A percentile compares a stretch with the other conserved stretches of the same genome.
Conservation (phyloP, 176 grass and related monocot genomes). For the Typha latifolia region DNA sequence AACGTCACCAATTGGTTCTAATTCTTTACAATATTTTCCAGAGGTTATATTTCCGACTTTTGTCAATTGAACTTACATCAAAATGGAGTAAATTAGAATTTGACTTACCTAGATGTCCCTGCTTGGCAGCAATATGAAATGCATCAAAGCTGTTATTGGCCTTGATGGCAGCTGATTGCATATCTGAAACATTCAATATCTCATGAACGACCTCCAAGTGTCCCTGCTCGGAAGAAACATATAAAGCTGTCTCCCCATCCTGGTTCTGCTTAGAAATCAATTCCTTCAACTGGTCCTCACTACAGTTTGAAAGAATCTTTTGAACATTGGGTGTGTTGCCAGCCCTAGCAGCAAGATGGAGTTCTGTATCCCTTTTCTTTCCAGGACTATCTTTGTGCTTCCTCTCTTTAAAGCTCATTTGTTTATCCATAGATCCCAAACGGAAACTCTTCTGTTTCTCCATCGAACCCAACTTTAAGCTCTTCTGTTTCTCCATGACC, state of each 20-base stretch:
- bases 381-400: slow-evolving; percentile 69
- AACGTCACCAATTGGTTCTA: too few species aligned
- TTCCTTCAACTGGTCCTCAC: slow-evolving; percentile 33
- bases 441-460: slow-evolving; percentile 71
- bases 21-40: too few species aligned
- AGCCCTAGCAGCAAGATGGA: slow-evolving; percentile 82
- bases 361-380: slow-evolving; percentile 57
- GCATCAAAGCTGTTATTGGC: slow-evolving; percentile 74
- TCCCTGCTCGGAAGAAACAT: slow-evolving; percentile 71
- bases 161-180: slow-evolving; percentile 62
- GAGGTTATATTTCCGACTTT: too few species aligned
- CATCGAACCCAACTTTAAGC: slow-evolving; percentile 23
- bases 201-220: slow-evolving; percentile 67
- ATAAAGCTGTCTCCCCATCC: slow-evolving; percentile 74
- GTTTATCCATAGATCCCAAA: slow-evolving; percentile 9
- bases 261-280: slow-evolving; percentile 50
- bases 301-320: slow-evolving; percentile 52
- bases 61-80: too few species aligned
- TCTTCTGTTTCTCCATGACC: slow-evolving; percentile 53
- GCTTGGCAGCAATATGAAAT: slow-evolving; percentile 83
- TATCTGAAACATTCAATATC: slow-evolving; percentile 57
- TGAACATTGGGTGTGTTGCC: slow-evolving; percentile 51
- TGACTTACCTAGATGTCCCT: slow-evolving; percentile 77
- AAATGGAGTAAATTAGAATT: neutral
- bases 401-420: slow-evolving; percentile 48